Evolutionary conservation across 805 yeast species (phyloP), one percentile per base, ranked within the genome.

Genomic region (Ogataea pilisensis): DNA sequence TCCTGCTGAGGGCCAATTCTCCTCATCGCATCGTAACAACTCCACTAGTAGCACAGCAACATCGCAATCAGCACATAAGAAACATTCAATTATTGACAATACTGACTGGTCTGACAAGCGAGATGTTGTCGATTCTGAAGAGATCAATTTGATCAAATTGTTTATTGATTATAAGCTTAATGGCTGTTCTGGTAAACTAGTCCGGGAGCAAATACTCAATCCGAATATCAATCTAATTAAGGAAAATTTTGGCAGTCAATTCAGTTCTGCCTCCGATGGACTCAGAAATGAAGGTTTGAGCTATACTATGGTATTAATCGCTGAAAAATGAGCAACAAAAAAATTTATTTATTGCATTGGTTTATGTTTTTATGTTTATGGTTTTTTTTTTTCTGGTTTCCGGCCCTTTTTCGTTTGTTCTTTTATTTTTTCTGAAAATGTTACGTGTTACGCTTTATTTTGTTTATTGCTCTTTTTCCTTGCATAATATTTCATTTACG

Each of bases 141-240:
- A 49, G 4, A 17, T 59, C 5, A 39, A 47, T 4, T 36, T 62
- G 25, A 43, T 55, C 22, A 57, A 55, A 32, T 42, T 58, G n/a
- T 61, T 61, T 43, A 44, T 63, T 22, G 64, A 60, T 38, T 62
- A 62, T 45, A 60, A 61, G 41, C 31, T 57, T 34, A 48, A 56
- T 38, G 64, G 65, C 1, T 38, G 46, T 19, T 22, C 44, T 17
- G 60, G 63, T 8, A 31, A 41, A 9, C 19, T 51, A n/a, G 54
- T 55, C 11, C 51, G 43, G 31, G 19, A 42, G 16, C 43, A 45
- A 30, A 39, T 48, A 8, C 41, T 48, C 19, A 38, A 26, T 16
- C 8, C 14, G 13, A 19, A 19, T 12, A 8, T 24, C 6, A 8
- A 8, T 8, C 5, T 6, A 27, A 34, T 14, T 25, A 18, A 24